Evolutionary conservation across 176 grass and related monocot species (phyloP), one percentile per base, ranked within the genome.

Genomic region (Oryza meyeriana): DNA sequence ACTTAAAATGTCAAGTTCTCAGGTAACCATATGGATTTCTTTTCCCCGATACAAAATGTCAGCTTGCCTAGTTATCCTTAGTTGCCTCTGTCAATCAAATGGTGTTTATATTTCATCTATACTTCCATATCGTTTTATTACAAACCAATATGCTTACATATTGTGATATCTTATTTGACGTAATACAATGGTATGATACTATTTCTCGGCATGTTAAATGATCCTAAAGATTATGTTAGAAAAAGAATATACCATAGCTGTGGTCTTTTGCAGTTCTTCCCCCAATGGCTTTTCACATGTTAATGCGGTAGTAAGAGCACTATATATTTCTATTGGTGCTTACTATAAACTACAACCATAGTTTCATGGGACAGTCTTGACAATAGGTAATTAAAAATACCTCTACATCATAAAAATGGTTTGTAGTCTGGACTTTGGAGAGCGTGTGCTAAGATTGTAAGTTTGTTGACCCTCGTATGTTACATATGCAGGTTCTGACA

Each of bases 1-100:
- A 91, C 70, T 74, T 98, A 69, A 98, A 93, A 93, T 98, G 96
- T 95, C 89, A 20, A 93, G 96, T 84, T 98, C 96, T 57, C 92
- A 98, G 93, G 96, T 95, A 76, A 83, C 34, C 22, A 36, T 79
- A 38, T 33, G 28, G 28, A 42, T 32, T 41, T 4, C 25, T 14
- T 42, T 71, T 76, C 47, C 24, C 2, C 2, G 25, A 12, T n/a
- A 2, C 5, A 2, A 33, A 80, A 66, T 55, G 13, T 50, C 31
- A 17, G 24, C 26, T 83, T 25, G 2, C 5, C n/a, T 71, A 14
- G 2, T 16, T 32, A 27, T n/a, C 12, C 20, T 40, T 38, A 3
- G 17, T 26, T 84, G 47, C 42, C 22, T 63, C 12, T 32, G 30
- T 52, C 12, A 4, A 40, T 66, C 10, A 69, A 50, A 45, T 82